Percentiles rank a stretch among this genome's conserved stretches.
These are phyloP conservation scores for Cryptosporidium ryanae DNA, from an alignment of 169 alveolate species.

Conservation along the genomic window DNA sequence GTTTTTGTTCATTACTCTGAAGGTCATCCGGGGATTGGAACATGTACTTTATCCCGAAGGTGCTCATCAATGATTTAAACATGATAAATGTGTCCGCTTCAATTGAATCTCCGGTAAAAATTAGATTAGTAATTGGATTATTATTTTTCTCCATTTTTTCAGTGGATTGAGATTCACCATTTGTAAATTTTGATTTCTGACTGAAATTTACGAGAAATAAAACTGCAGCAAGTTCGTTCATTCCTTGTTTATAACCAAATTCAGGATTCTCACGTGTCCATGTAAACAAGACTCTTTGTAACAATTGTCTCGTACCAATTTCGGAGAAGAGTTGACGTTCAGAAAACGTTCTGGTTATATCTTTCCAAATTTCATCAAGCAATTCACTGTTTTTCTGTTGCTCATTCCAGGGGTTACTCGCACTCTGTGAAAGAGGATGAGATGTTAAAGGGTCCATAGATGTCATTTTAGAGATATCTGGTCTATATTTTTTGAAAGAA, in stretches of 20 bases:
- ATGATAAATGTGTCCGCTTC: constrained; percentile 86
- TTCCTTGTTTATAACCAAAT: constrained; percentile 86
- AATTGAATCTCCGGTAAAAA: constrained; percentile 75
- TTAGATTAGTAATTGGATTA: neutral
- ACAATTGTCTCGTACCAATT: constrained; percentile 80
- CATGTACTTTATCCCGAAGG: constrained; percentile 82
- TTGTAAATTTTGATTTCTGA: constrained; percentile 5
- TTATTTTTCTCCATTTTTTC: neutral
- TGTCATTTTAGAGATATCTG: constrained; percentile 36
- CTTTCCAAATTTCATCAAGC: constrained; percentile 81
- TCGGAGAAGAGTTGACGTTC: constrained; percentile 83
- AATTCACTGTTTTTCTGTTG: constrained; percentile 76
- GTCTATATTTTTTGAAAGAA: constrained; percentile 22
- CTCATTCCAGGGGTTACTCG: constrained; percentile 78
- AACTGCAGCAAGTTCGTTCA: constrained; percentile 72
- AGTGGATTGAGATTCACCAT: neutral
- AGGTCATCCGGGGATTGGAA: constrained; percentile 68
- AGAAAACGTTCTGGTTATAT: constrained; percentile 78
- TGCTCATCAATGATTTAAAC: constrained; percentile 82
- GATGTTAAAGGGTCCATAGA: constrained; percentile 69
- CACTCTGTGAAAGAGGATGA: constrained; percentile 68
- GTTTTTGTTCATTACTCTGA: constrained; percentile 41
- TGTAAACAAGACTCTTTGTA: constrained; percentile 84
- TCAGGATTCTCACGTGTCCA: constrained; percentile 86
- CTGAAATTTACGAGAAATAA: constrained; percentile 31